Conservation (phyloP, 208 protist species). For the Trypanosoma platydactyli region DNA sequence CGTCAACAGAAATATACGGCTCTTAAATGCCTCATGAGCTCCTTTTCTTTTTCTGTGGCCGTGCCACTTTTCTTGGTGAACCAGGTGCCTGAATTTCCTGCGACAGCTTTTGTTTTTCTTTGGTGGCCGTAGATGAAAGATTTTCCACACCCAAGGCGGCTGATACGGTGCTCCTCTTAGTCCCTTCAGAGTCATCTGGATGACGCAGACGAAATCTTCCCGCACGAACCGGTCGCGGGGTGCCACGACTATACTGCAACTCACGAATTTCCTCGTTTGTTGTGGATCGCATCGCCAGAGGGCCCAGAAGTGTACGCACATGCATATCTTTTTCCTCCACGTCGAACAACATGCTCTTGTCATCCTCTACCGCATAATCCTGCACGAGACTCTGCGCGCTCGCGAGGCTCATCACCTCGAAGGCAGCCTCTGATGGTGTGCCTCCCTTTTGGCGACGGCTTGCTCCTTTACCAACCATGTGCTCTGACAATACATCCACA, state of each 20-base stretch:
- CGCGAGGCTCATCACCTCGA: constrained; percentile 24
- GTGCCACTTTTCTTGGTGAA: constrained; percentile 55
- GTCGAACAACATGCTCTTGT: constrained; percentile 20
- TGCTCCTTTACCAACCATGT: neutral
- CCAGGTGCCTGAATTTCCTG: constrained; percentile 41
- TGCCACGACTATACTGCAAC: constrained; percentile 27
- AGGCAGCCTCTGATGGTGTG: constrained; percentile 10
- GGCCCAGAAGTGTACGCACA: constrained; percentile 15
- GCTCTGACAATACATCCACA: neutral
- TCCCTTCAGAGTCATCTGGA: neutral
- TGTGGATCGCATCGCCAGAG: constrained; percentile 14
- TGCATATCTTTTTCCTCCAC: constrained; percentile 17
- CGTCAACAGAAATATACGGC: neutral
- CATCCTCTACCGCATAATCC: constrained; percentile 13
- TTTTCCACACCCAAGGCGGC: neutral
- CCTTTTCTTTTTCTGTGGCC: constrained; percentile 31
- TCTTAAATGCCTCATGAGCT: constrained; percentile 19
- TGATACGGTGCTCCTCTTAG: neutral
- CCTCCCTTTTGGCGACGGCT: neutral
- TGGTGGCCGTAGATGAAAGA: neutral
- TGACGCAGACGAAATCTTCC: constrained; percentile 24
- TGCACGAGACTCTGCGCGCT: constrained; percentile 12
- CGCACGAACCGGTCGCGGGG: constrained; percentile 17
- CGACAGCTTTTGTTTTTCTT: constrained; percentile 5
- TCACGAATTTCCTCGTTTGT: constrained; percentile 14